Evolutionary conservation across 148 eudicot species (phyloP), one percentile per base, ranked within the genome.

Genomic region (Suaeda aralocaspica): DNA sequence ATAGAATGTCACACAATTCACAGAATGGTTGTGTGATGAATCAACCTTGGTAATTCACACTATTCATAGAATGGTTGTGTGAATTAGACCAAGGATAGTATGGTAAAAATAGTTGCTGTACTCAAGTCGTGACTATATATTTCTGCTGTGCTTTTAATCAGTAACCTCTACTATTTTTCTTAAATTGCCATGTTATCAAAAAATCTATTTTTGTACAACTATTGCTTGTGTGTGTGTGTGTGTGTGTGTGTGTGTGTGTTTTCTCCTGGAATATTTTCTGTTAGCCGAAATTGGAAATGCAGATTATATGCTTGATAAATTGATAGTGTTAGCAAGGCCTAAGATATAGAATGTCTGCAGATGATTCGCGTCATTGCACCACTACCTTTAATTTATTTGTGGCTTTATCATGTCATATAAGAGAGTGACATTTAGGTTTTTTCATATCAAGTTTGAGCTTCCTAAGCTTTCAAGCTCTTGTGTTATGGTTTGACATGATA

Each of bases 401-500:
- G 14, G 2, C n/a, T n/a, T n/a, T 8, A 33, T 21, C 65, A 36
- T 36, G 41, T 5, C 18, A 33, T n/a, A 3, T 61, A 16, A 13
- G 24, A 19, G 19, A 9, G 22, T n/a, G 8, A 7, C 7, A 7
- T 36, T 9, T 58, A 9, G 62, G 15, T 11, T 33, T n/a, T 30
- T 33, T 33, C 14, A 8, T 11, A 14, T 28, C 5, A 16, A 26
- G 11, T 44, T 71, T 72, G 48, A 60, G 46, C 41, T 28, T 29
- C n/a, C 11, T 42, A 22, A 24, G 42, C 3, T 34, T 4, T n/a
- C 22, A 2, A 9, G 19, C 10, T 71, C 14, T 75, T 13, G 42
- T 55, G 41, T 41, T 55, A 31, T 71, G 16, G 13, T 66, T 16
- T 81, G 34, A 65, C 68, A 14, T 30, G 46, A 48, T 64, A 29